These are phyloP conservation scores for Achaetomiella virescens DNA, from an alignment of 495 filamentous ascomycete genomes.

Conservation along the genomic window DNA sequence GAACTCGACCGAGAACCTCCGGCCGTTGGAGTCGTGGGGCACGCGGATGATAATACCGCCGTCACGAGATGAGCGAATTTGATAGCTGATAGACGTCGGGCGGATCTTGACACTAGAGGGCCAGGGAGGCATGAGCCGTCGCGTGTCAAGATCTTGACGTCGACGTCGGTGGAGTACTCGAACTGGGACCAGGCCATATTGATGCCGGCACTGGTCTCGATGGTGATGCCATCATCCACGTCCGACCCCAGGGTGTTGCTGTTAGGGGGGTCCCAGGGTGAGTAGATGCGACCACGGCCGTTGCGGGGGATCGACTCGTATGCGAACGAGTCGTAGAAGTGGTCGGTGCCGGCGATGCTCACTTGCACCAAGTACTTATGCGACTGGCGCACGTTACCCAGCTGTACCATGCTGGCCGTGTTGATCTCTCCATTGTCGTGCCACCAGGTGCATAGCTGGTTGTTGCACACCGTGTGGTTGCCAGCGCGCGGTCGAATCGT, in stretches of 20 bases:
- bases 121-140: neutral
- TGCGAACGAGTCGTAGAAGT: neutral
- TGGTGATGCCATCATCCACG: neutral
- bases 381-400: neutral
- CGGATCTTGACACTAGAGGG: neutral
- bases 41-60: neutral
- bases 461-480: neutral
- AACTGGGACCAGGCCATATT: neutral
- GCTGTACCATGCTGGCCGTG: neutral
- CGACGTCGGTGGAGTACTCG: neutral
- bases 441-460: neutral
- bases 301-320: neutral
- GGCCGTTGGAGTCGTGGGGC: neutral
- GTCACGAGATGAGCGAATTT: neutral
- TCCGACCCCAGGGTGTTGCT: neutral
- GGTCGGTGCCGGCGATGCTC: neutral
- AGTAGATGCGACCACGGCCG: neutral
- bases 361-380: neutral
- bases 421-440: neutral
- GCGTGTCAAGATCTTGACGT: neutral
- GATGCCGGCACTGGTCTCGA: neutral
- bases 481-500: neutral
- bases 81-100: neutral
- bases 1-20: neutral
- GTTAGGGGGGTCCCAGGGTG: neutral